Percentiles rank a stretch among this genome's conserved stretches.
Evolutionary conservation across 139 green algal species (phyloP).

Genomic region (Picochlorum sp.): DNA sequence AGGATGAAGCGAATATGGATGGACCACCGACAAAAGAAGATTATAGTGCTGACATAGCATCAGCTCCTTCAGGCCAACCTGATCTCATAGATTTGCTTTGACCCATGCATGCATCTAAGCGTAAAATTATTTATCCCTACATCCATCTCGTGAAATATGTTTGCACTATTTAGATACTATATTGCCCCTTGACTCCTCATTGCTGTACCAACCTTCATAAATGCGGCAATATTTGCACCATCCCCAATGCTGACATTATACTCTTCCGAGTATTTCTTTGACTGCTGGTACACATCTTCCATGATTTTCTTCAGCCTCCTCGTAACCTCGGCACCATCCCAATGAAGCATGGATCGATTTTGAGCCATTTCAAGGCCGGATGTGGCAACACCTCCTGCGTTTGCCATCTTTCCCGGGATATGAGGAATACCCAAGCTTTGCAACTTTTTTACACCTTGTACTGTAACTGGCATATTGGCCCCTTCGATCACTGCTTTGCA

Average conservation of each 20-base stretch:
- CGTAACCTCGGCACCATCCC: slow-evolving; percentile 58
- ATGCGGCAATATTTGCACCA: slow-evolving; percentile 11
- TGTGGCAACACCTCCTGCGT: slow-evolving; percentile 61
- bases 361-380: slow-evolving; percentile 76
- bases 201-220: slow-evolving; percentile 8
- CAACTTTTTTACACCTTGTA: slow-evolving; percentile 44
- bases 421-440: slow-evolving; percentile 22
- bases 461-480: slow-evolving; percentile 75
- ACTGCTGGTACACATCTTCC: neutral
- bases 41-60: no score
- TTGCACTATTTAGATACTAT: neutral
- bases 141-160: neutral
- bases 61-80: neutral
- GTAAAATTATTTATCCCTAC: no score
- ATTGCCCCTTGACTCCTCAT: neutral
- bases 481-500: slow-evolving; percentile 60
- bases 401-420: slow-evolving; percentile 43
- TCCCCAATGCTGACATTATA: slow-evolving; percentile 5
- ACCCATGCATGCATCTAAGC: no score
- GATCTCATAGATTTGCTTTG: neutral
- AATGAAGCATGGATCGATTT: slow-evolving; percentile 54
- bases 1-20: no score
- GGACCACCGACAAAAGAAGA: no score
- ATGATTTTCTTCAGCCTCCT: slow-evolving; percentile 31
- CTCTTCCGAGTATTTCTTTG: slow-evolving; percentile 1